A percentile compares a stretch with the other conserved stretches of the same genome.
Conservation (phyloP, 2,329 filamentous ascomycete genomes). For the Neophaeococcomyces mojaviensis region DNA sequence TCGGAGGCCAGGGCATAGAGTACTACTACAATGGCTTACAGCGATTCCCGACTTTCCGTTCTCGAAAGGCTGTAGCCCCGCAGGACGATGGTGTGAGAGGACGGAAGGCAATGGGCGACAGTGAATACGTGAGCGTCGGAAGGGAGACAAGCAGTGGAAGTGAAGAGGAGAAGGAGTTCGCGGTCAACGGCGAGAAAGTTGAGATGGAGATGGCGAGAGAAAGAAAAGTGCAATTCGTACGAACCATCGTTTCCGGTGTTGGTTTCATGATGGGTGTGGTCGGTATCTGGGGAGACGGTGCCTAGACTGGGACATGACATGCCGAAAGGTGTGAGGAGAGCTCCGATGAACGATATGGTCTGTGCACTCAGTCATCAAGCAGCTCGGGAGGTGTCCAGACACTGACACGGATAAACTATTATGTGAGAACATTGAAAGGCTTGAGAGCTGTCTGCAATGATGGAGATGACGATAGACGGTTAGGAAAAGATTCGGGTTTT, state of each 20-base stretch:
- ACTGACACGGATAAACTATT: too few relatives aligned
- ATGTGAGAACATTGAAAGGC: too few relatives aligned
- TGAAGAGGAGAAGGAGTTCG: slow-evolving; percentile 30
- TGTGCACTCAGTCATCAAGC: too few relatives aligned
- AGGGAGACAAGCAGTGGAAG: slow-evolving; percentile 13
- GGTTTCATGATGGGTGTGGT: slow-evolving; percentile 41
- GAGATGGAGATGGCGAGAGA: slow-evolving; percentile 38
- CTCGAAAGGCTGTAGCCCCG: slow-evolving; percentile 23
- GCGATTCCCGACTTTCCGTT: slow-evolving; percentile 42
- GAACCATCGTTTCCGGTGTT: slow-evolving; percentile 33
- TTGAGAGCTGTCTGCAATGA: too few relatives aligned
- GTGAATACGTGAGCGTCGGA: slow-evolving; percentile 21
- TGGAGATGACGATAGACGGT: too few relatives aligned
- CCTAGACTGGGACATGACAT: too few relatives aligned
- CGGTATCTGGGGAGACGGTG: slow-evolving; percentile 42
- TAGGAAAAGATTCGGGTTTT: too few relatives aligned
- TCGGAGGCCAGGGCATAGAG: slow-evolving; percentile 50
- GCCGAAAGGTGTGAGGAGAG: too few relatives aligned
- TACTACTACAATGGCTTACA: slow-evolving; percentile 64
- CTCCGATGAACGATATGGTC: neutral
- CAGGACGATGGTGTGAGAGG: slow-evolving; percentile 8
- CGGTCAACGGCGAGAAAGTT: slow-evolving; percentile 40
- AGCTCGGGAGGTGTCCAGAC: too few relatives aligned
- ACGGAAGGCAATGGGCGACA: slow-evolving; percentile 15
- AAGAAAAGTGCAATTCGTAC: slow-evolving; percentile 30